Evolutionary conservation across 768 basidiomycete species (phyloP), one percentile per base, ranked within the genome.

Genomic region (Mycena vitilis): DNA sequence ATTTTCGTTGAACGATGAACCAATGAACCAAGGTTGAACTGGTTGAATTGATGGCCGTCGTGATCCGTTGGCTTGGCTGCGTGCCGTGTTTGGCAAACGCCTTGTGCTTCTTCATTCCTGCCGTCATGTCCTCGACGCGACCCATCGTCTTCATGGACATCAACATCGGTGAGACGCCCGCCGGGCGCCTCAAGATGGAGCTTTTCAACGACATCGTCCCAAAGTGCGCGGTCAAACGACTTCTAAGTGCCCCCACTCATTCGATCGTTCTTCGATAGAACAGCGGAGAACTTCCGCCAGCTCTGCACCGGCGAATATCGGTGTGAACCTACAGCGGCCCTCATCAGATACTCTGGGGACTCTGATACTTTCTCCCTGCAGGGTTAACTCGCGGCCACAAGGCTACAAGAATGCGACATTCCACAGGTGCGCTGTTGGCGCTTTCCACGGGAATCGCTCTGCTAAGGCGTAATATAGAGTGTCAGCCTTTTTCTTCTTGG

Each of bases 71-170:
- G 30, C 30, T 3, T 30, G 30, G 3, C 5, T 30, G 30, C 30
- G 30, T 30, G 30, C 30, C 5, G 5, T 53, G 34, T 36, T 36
- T 30, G 52, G 30, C 5, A 30, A 30, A 30, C 25, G 51, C 8
- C 20, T 36, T 15, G 22, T 9, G 9, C 20, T 15, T 54, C 47
- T 48, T n/a, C 47, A 2, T 36, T 53, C 34, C 15, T 22, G 51
- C 37, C 45, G 52, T 25, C n/a, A 67, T 65, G 61, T 60, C 57
- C 22, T 78, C 84, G 40, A 82, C 85, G 2, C 88, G 97, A 20
- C 97, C 98, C 0, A 83, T 99, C 55, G 96, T 98, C 63, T 99
- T 99, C 78, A 96, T 99, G 90, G 98, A 99, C 77, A 84, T 99
- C 68, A 89, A 93, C 56, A 98, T 99, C 56, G 98, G 98, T 49